phyloP scores from a whole-genome alignment of 805 yeast genomes.

The Suhomyces canberraensis region DNA sequence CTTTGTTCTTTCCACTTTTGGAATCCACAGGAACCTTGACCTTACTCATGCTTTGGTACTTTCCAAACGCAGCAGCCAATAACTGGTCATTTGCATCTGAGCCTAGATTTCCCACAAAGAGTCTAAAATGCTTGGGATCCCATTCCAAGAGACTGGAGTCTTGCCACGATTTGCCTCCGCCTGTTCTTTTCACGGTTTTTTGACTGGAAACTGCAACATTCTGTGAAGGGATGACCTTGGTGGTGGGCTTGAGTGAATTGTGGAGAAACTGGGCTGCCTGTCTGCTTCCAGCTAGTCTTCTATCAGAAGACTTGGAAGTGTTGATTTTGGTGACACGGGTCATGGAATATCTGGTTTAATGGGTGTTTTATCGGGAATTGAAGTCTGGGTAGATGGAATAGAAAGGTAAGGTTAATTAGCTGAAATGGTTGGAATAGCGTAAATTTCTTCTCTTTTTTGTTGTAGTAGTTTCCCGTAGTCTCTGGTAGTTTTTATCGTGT shows the following conservation, averaged over 20 bases:
- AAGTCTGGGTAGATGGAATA: neutral
- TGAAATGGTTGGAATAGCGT: no score
- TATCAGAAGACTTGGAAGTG: conserved; percentile 48
- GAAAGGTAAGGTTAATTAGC: no score
- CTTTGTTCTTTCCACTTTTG: conserved; percentile 49
- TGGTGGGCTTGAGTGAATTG: conserved; percentile 1
- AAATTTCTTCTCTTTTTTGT: no score
- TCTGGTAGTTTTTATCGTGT: no score
- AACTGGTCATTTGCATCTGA: conserved; percentile 60
- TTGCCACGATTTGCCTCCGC: conserved; percentile 48
- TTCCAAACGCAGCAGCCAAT: conserved; percentile 51
- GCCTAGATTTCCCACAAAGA: conserved; percentile 72
- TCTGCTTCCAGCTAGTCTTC: conserved; percentile 52
- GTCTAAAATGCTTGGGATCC: conserved; percentile 68
- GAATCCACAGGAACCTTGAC: conserved; percentile 58
- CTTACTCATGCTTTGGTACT: conserved; percentile 52
- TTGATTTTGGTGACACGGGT: conserved; percentile 12
- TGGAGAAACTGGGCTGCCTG: conserved; percentile 43
- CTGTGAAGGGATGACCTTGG: neutral
- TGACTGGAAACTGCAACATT: neutral
- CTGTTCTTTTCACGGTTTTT: conserved; percentile 40
- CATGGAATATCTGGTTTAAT: neutral
- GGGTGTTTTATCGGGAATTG: no score
- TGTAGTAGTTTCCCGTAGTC: no score
- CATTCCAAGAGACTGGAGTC: conserved; percentile 51